A percentile compares a stretch with the other conserved stretches of the same genome.
phyloP scores from a whole-genome alignment of 805 yeast genomes.

The Kazachstania martiniae region DNA sequence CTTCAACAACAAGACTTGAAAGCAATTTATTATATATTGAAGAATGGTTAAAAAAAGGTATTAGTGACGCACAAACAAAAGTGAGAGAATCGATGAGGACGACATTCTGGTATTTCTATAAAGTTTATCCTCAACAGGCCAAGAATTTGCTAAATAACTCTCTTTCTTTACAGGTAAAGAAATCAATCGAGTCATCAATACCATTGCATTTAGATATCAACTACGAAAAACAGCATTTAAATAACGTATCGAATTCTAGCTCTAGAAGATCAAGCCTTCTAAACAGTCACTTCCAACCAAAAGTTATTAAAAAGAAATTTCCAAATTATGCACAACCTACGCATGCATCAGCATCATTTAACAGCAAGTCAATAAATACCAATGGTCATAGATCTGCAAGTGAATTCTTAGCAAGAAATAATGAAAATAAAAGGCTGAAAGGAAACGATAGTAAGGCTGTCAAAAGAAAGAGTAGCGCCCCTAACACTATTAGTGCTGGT shows the following conservation, averaged over 20 bases:
- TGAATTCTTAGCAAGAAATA: slow-evolving; percentile 12
- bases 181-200: slow-evolving; percentile 51
- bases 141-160: slow-evolving; percentile 28
- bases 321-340: slow-evolving; percentile 27
- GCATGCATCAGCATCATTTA: neutral
- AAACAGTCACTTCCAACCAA: slow-evolving; percentile 5
- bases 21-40: slow-evolving; percentile 29
- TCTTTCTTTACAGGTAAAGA: slow-evolving; percentile 28
- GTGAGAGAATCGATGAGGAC: slow-evolving; percentile 69
- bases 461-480: slow-evolving; percentile 2
- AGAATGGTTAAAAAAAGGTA: slow-evolving; percentile 44
- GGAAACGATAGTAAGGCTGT: slow-evolving; percentile 4
- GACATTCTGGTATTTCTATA: slow-evolving; percentile 61
- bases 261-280: slow-evolving; percentile 32
- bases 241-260: slow-evolving; percentile 3
- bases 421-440: slow-evolving; percentile 2
- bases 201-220: slow-evolving; percentile 30
- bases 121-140: slow-evolving; percentile 43
- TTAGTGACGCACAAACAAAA: slow-evolving; percentile 68
- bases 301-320: slow-evolving; percentile 10
- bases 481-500: neutral
- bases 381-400: slow-evolving; percentile 15
- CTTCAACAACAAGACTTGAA: slow-evolving; percentile 29
- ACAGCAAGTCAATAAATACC: neutral
- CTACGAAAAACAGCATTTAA: slow-evolving; percentile 7